Evolutionary conservation across 768 basidiomycete species (phyloP).

Genomic region (Kwoniella botswanensis): DNA sequence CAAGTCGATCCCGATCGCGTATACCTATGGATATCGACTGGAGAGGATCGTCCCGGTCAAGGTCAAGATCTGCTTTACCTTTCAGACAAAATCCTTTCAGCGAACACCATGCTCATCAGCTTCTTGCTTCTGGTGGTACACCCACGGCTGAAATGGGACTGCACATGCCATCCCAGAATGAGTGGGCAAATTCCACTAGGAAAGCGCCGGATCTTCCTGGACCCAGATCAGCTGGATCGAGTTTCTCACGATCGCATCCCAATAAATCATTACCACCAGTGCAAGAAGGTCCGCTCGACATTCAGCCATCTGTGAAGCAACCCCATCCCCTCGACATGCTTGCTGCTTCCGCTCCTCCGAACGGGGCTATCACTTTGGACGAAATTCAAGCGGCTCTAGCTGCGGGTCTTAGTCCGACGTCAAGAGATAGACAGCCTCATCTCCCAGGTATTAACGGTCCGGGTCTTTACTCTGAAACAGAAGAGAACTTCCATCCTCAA

Average conservation of each 20-base stretch:
- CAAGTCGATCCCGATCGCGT: constrained; percentile 87
- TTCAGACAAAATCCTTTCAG: constrained; percentile 27
- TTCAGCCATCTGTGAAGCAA: constrained; percentile 6
- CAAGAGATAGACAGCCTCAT: constrained; percentile 24
- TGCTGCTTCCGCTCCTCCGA: constrained; percentile 39
- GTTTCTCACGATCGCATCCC: constrained; percentile 9
- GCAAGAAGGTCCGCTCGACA: constrained; percentile 3
- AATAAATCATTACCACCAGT: constrained; percentile 9
- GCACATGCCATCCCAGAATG: constrained; percentile 17
- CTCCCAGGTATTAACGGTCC: constrained; percentile 56
- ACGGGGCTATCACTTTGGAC: constrained; percentile 20
- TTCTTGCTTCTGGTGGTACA: constrained; percentile 41
- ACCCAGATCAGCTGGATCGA: constrained; percentile 14
- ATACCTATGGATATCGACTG: constrained; percentile 88
- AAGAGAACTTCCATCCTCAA: constrained; percentile 57
- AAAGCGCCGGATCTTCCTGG: constrained; percentile 10
- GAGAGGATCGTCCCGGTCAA: constrained; percentile 62
- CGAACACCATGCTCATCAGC: constrained; percentile 58
- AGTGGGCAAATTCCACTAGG: constrained; percentile 9
- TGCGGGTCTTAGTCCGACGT: constrained; percentile 19
- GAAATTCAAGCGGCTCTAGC: constrained; percentile 30
- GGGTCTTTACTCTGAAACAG: constrained; percentile 48
- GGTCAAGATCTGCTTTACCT: constrained; percentile 67
- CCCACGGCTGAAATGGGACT: constrained; percentile 22
- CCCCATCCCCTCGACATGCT: constrained; percentile 42